Evolutionary conservation across 2,329 filamentous ascomycete genomes (phyloP).

Genomic region (Colletotrichum simmondsii): DNA sequence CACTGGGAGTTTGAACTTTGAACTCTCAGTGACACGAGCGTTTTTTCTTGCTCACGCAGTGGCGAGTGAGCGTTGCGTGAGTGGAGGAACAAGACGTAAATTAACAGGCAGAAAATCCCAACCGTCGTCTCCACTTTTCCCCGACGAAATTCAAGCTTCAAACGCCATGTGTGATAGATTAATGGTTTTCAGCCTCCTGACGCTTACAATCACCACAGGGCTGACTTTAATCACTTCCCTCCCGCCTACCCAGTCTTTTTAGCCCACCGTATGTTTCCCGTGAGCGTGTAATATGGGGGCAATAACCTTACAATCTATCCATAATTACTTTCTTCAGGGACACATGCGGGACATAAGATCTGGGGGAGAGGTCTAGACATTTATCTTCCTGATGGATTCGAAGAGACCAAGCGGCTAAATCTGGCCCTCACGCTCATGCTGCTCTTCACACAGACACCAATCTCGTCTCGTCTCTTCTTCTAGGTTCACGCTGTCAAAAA

Average conservation of each 20-base stretch:
- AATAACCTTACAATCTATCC: slow-evolving; percentile 28
- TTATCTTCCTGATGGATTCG: neutral
- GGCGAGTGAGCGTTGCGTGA: neutral
- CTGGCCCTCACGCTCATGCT: neutral
- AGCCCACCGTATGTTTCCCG: slow-evolving; percentile 9
- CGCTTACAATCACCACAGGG: slow-evolving; percentile 17
- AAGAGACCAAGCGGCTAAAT: neutral
- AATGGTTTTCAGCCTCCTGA: neutral
- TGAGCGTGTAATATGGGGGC: slow-evolving; percentile 24
- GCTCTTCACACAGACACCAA: neutral
- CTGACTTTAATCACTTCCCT: neutral
- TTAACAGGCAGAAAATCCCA: neutral
- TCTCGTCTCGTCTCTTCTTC: slow-evolving; percentile 13
- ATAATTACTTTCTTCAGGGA: neutral
- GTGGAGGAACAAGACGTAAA: neutral
- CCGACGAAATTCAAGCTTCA: slow-evolving; percentile 21
- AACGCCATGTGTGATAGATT: slow-evolving; percentile 26
- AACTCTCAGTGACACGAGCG: slow-evolving; percentile 3
- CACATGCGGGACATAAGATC: neutral
- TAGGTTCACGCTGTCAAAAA: slow-evolving; percentile 25
- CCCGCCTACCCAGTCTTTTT: neutral
- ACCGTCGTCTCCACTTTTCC: slow-evolving; percentile 22
- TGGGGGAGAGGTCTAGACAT: neutral
- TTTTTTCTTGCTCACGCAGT: neutral
- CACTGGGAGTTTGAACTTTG: slow-evolving; percentile 1